Evolutionary conservation across 306 rosid genomes (phyloP), one percentile per base, ranked within the genome.

Genomic region (Pterocarpus macrocarpus): DNA sequence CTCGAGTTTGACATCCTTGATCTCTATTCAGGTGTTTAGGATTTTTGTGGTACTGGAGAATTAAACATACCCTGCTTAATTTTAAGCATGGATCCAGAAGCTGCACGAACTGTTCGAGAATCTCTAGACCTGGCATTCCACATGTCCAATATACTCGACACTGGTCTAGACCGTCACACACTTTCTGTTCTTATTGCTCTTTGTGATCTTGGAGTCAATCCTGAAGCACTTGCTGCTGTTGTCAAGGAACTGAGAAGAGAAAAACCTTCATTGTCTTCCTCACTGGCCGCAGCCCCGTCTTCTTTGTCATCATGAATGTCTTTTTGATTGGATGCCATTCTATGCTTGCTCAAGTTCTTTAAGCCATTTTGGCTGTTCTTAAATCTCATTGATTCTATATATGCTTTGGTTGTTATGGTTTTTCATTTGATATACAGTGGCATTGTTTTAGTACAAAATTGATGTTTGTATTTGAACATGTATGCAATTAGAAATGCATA

Each of bases 121-220:
- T 91, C 97, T 14, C 83, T 93, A 15, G 97, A 91, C 81, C 85
- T 91, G 7, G 94, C 97, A 74, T 93, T 91, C 69, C 93, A 90
- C 35, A 90, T 91, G 88, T 91, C 91, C 4, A 93, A 90, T 83
- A 49, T 93, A 59, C 92, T 91, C 2, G 91, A 89, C 69, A 85
- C 92, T 0, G 91, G 92, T 79, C 89, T 90, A 56, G 97, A 91
- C 38, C 91, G 92, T 52, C 97, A 91, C 86, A 86, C 97, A 35
- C 92, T 93, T 38, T 93, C 97, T 57, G 86, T 93, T 72, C 97
- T 91, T 13, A 87, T 91, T 64, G 94, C 97, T 2, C 94, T 93
- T 3, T 90, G 97, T 72, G 97, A 93, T 80, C 85, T 93, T 82
- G 94, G 92, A 55, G 90, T 90, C 81, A 91, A 91, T 76, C 94